Base-by-base conservation (phyloP, 345 rosid species). In the Eucalyptus curtisii region DNA sequence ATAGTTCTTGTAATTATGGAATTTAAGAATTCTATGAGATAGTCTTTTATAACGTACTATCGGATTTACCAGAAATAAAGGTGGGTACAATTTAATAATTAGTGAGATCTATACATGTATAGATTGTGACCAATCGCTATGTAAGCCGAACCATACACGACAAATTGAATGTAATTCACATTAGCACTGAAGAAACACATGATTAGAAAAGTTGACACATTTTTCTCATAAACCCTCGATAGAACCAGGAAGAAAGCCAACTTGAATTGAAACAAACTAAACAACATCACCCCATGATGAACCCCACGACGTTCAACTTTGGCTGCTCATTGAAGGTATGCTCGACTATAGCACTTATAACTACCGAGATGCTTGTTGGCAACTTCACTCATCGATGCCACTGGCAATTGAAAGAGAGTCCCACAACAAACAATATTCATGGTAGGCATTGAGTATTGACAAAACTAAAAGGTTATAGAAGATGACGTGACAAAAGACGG, bases 181-280 rank as follows among this genome's bases (percentile, higher is more conserved):
- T 33, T 40, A 68, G 12, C 7, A 68, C 12, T 2, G 2, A 33
- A 17, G 42, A 33, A 68, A 61, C n/a, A 61, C 13, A 3, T 68
- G 44, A 33, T 68, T 10, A 33, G 30, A 68, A 9, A 68, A 68
- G 12, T 33, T 17, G 44, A 33, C 80, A 68, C 80, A 4, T 33
- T 33, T 68, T 68, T 68, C 44, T 33, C 13, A 17, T 68, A 68
- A 3, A 68, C 24, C 25, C 22, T 9, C 0, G 24, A 16, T 9
- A 9, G 42, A 68, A 33, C 0, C 24, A 5, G 0, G 2, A 2
- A 1, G 22, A 68, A 68, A 68, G 7, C 1, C 80, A 33, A 33
- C 44, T 68, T 68, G 80, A 68, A 68, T 33, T 33, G 24, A 3
- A 33, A 33, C 24, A 68, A 33, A 37, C 44, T 33, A 33, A 68